Conservation (phyloP, 805 yeast species). For the Kurtzmaniella fragi region DNA sequence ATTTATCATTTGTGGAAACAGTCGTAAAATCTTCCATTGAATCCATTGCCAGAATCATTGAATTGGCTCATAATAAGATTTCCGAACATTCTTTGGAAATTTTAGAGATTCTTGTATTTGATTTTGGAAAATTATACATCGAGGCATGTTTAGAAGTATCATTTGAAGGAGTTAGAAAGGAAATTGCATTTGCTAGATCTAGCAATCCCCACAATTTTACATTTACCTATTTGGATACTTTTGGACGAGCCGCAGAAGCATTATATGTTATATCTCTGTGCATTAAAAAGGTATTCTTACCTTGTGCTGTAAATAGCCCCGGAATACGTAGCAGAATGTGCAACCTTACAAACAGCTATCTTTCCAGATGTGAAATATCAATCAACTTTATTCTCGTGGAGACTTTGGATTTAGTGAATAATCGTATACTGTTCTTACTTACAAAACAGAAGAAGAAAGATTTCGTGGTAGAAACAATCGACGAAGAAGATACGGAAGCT, state of each 20-base stretch:
- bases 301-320: constrained; percentile 62
- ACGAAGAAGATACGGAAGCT: constrained; percentile 63
- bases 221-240: constrained; percentile 37
- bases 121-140: constrained; percentile 69
- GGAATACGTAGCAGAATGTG: constrained; percentile 54
- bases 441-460: constrained; percentile 75
- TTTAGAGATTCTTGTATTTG: constrained; percentile 60
- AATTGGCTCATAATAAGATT: constrained; percentile 59
- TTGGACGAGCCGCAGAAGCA: constrained; percentile 54
- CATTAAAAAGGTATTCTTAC: constrained; percentile 68
- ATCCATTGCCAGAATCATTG: constrained; percentile 70
- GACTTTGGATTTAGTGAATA: constrained; percentile 47
- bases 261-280: constrained; percentile 64
- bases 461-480: constrained; percentile 41
- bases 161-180: constrained; percentile 41
- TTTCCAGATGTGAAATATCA: constrained; percentile 58
- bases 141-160: constrained; percentile 72
- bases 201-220: constrained; percentile 1
- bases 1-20: constrained; percentile 50
- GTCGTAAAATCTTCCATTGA: constrained; percentile 71
- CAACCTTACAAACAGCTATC: constrained; percentile 55
- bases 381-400: constrained; percentile 61
- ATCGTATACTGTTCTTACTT: constrained; percentile 41
- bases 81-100: constrained; percentile 61
- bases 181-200: constrained; percentile 24